Evolutionary conservation across 1,284 basidiomycete species (phyloP).

Genomic region (Ustilago cynodontis): DNA sequence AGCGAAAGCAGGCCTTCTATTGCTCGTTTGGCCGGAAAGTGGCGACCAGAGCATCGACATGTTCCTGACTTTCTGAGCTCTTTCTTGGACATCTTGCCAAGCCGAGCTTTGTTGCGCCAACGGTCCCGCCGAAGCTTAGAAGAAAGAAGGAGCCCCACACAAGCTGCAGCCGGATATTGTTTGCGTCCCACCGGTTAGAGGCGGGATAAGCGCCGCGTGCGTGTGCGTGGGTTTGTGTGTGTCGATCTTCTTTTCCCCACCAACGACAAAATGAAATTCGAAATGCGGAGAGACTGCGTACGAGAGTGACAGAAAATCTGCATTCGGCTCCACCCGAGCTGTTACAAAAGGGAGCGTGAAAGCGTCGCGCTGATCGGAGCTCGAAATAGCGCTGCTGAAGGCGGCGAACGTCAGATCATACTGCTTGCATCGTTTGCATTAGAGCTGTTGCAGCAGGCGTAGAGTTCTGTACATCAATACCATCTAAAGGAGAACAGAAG

Average conservation of each 20-base stretch:
- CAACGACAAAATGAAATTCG: conserved; percentile 1
- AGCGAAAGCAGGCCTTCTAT: no score
- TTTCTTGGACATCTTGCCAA: neutral
- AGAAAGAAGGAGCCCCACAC: conserved; percentile 3
- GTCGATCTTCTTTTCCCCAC: conserved; percentile 12
- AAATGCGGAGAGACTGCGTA: conserved; percentile 21
- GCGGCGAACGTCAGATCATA: neutral
- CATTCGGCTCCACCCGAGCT: conserved; percentile 1
- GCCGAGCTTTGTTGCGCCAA: neutral
- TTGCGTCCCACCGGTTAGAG: neutral
- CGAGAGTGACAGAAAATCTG: conserved; percentile 1
- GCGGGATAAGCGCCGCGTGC: neutral
- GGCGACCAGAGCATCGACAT: no score
- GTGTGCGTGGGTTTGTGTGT: conserved; percentile 2
- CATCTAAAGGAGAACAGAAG: neutral
- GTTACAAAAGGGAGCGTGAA: conserved; percentile 4
- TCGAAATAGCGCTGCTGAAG: neutral
- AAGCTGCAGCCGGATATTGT: neutral
- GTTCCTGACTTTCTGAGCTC: neutral
- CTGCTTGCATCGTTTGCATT: neutral
- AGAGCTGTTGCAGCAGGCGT: no score
- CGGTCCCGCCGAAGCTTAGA: neutral
- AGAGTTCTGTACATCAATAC: neutral
- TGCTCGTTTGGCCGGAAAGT: neutral
- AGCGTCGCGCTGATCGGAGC: neutral